Base-by-base conservation (phyloP, 2,329 filamentous ascomycete genomes). In the Alternaria triticimaculans region DNA sequence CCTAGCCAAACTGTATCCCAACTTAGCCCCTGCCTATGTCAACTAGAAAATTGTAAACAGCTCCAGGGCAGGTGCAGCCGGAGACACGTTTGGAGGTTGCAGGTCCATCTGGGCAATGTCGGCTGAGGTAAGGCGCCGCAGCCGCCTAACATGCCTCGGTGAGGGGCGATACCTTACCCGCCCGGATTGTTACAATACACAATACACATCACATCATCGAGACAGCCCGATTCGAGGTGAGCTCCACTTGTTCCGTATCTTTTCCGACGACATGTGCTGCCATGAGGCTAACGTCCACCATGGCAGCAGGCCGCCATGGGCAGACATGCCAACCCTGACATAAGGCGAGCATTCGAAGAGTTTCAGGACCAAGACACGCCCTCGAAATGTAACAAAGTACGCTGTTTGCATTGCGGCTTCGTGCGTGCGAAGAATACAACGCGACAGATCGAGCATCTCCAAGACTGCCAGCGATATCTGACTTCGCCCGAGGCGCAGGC, bases 401-500 rank as follows among this genome's bases (percentile, higher is more conserved):
- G 83, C 68, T 85, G 83, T 68, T 76, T 81, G 18, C 79, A 83
- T 63, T 85, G 83, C 74, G 83, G 83, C 63, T 85, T 80, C 70
- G 80, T 83, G 44, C 81, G 83, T 64, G 83, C 83, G 33, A 84
- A 84, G 75, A 85, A 85, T 73, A 84, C 82, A 11, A 85, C 83
- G 10, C 80, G 83, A 64, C 83, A 85, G 72, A 82, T 84, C 63
- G 83, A 85, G 64, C 83, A 85, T 66, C 80, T 85, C 3, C 80
- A 82, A 50, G 75, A 78, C 59, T 85, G 83, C 68, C 77, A 81
- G 64, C 71, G 76, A 7, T 85, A 84, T 66, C 77, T 84, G 15
- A 71, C 72, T 30, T 84, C 82, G 7, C 72, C 81, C 21, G 83
- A 84, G 51, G 83, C 82, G 14, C 80, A 79, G 45, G 77, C 72